These are phyloP conservation scores for Mycena chlorophos DNA, from an alignment of 768 basidiomycete genomes.

Conservation along the genomic window DNA sequence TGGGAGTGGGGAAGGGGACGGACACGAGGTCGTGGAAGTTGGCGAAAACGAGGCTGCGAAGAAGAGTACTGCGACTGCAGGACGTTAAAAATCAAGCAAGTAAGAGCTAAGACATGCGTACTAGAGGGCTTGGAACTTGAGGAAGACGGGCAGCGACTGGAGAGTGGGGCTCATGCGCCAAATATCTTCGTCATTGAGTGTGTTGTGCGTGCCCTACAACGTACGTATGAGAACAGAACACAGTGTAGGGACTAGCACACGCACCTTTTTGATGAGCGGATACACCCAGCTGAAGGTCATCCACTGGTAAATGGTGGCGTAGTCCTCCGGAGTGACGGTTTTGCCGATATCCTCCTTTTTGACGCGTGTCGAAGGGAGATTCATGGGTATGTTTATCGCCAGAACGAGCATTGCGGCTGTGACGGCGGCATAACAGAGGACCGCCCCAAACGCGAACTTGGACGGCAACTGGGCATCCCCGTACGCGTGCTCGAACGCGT, in stretches of 20 bases:
- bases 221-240: not conserved
- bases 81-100: not conserved
- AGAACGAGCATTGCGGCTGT: constrained; percentile 42
- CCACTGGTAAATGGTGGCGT: not conserved
- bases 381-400: constrained; percentile 63
- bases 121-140: constrained; percentile 38
- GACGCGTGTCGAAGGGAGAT: constrained; percentile 52
- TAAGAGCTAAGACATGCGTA: not conserved
- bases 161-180: constrained; percentile 71
- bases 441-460: too few species aligned
- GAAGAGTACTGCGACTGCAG: constrained; percentile 39
- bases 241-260: constrained; percentile 15
- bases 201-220: constrained; percentile 46
- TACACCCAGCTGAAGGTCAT: constrained; percentile 51
- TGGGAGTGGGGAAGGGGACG: not conserved
- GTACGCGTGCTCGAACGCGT: constrained; percentile 52
- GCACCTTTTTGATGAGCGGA: constrained; percentile 56
- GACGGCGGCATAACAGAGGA: too few species aligned
- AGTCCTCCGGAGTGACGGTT: constrained; percentile 34
- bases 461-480: constrained; percentile 32
- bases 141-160: constrained; percentile 66
- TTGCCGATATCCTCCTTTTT: constrained; percentile 58
- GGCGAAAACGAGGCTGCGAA: constrained; percentile 43
- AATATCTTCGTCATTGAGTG: constrained; percentile 69
- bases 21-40: constrained; percentile 50